Conservation (phyloP, 2,329 filamentous ascomycete genomes). For the Madurella mycetomatis region DNA sequence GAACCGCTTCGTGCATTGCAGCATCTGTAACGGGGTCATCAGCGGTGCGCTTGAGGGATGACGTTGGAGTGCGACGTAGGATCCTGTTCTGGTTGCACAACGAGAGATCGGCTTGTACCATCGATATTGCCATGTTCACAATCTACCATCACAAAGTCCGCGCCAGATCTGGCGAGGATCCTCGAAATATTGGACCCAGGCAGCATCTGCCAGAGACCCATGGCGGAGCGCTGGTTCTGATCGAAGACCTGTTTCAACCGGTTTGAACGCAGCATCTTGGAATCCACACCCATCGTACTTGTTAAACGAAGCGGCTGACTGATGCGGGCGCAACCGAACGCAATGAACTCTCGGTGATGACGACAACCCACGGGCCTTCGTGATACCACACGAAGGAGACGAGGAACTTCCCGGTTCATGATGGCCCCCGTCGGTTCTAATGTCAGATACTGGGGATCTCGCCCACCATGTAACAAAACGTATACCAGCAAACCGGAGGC, state of each 20-base stretch:
- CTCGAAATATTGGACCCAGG: constrained; percentile 57
- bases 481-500: neutral
- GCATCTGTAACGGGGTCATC: constrained; percentile 36
- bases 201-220: constrained; percentile 61
- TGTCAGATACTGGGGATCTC: too few relatives aligned
- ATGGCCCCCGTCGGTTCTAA: neutral
- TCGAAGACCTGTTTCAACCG: constrained; percentile 47
- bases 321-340: neutral
- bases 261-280: constrained; percentile 43
- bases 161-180: constrained; percentile 55
- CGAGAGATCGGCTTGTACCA: constrained; percentile 31
- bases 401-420: constrained; percentile 5
- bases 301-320: constrained; percentile 1
- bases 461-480: too few relatives aligned
- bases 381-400: constrained; percentile 1
- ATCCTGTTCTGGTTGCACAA: neutral
- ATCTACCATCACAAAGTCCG: constrained; percentile 64
- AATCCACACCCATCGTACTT: constrained; percentile 7
- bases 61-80: neutral
- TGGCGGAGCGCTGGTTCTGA: constrained; percentile 42
- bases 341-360: neutral
- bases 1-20: constrained; percentile 55
- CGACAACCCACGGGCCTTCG: neutral
- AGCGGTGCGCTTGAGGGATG: neutral
- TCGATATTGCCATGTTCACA: constrained; percentile 56